Evolutionary conservation across 331 rosid species (phyloP), one percentile per base, ranked within the genome.

Genomic region (Cydonia oblonga): DNA sequence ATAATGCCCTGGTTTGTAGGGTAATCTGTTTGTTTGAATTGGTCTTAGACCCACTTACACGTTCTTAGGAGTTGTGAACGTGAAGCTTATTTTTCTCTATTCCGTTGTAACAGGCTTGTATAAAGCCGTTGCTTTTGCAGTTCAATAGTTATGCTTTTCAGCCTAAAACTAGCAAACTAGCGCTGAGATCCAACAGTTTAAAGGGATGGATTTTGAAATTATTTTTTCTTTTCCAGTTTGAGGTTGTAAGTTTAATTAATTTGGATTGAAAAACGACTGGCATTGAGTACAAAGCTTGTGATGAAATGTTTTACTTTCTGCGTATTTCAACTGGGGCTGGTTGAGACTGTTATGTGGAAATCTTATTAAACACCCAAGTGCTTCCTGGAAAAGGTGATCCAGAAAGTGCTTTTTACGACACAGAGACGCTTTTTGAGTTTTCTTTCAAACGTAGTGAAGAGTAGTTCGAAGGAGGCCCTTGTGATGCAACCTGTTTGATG

Each of bases 131-230:
- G 13, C 13, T 38, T 38, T 38, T 38, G 44, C 44, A 38, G 3
- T 38, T 10, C 42, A 9, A 35, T 3, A 2, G 0, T 0, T 0
- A 9, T 0, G 44, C 3, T 0, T 35, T 38, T 38, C 4, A 38
- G 44, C 0, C 13, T 2, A 38, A 38, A 38, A 38, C 13, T 35
- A 0, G 13, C 13, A 38, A 9, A 38, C 0, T 35, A 0, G 0
- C 42, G 0, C 4, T 35, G 13, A 35, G 42, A 9, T 9, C 13
- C 42, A 35, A 32, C 35, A 32, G n/a, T n/a, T n/a, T n/a, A n/a
- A 8, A 51, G 29, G 12, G 23, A 59, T 51, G 29, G 49, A 32
- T 35, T 51, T 20, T 11, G 15, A 59, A 59, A 11, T 7, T 26
- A 0, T 49, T 46, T 8, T 60, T 19, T 19, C 9, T 64, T 64